Conservation (phyloP, 2,329 filamentous ascomycete species). For the Balansia obtecta region DNA sequence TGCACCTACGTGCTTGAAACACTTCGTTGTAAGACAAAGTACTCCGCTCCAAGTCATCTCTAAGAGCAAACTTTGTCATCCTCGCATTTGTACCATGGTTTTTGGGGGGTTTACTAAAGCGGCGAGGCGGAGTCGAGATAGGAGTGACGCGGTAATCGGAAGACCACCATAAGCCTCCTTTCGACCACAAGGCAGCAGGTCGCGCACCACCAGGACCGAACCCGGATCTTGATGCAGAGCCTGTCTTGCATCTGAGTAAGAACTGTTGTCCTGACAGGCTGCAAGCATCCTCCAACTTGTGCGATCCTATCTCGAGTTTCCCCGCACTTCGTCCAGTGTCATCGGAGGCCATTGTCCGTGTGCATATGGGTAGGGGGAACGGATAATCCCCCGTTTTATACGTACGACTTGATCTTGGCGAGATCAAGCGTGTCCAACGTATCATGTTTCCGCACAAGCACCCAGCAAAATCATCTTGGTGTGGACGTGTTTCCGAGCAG, state of each 20-base stretch:
- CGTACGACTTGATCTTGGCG: background rate
- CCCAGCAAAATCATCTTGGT: background rate
- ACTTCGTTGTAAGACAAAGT: background rate
- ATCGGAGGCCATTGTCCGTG: constrained; percentile 23
- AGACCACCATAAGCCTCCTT: too few relatives aligned
- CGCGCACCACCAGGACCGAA: too few relatives aligned
- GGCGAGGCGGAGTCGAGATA: constrained; percentile 1
- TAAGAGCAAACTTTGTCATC: background rate
- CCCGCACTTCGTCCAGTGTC: constrained; percentile 25
- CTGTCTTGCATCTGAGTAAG: constrained; percentile 8
- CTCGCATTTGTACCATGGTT: too few relatives aligned
- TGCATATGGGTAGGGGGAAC: constrained; percentile 19
- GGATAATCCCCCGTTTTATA: background rate
- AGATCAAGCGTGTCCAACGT: background rate
- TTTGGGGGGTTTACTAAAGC: constrained; percentile 13
- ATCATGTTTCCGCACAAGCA: background rate
- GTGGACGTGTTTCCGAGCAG: background rate
- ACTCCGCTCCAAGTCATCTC: background rate
- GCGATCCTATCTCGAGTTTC: constrained; percentile 20
- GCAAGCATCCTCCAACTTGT: constrained; percentile 18
- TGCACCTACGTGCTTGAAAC: background rate
- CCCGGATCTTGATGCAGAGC: too few relatives aligned
- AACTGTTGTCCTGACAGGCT: too few relatives aligned
- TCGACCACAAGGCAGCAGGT: too few relatives aligned
- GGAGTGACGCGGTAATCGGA: too few relatives aligned